Evolutionary conservation across 768 basidiomycete genomes (phyloP).

Genomic region (Porpolomopsis calyptriformis): DNA sequence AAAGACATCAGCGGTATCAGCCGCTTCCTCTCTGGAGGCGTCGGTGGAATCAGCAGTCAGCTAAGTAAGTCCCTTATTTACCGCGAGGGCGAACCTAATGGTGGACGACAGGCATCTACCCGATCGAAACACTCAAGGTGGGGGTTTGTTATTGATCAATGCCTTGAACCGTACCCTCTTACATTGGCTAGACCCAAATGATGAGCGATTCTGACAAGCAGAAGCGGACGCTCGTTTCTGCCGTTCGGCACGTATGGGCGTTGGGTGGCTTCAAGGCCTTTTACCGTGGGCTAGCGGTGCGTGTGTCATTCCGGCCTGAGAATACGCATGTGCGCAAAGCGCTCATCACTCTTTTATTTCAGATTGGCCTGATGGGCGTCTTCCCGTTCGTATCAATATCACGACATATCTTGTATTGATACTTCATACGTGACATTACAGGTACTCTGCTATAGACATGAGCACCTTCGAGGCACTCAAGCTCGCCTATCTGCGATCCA

Average conservation of each 20-base stretch:
- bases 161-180: slow-evolving; percentile 4
- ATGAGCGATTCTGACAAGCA: slow-evolving; percentile 74
- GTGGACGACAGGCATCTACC: slow-evolving; percentile 70
- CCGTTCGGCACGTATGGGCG: slow-evolving; percentile 65
- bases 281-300: slow-evolving; percentile 82
- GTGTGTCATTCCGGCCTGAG: slow-evolving; percentile 21
- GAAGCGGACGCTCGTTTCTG: slow-evolving; percentile 46
- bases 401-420: not conserved
- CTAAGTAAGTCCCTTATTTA: slow-evolving; percentile 45
- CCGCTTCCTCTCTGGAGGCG: slow-evolving; percentile 89
- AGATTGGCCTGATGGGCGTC: slow-evolving; percentile 93
- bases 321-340: not conserved
- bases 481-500: slow-evolving; percentile 77
- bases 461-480: slow-evolving; percentile 95
- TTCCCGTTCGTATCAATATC: slow-evolving; percentile 62
- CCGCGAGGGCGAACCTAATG: slow-evolving; percentile 10
- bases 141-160: slow-evolving; percentile 5
- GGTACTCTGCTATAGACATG: slow-evolving; percentile 94
- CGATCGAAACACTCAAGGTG: slow-evolving; percentile 92
- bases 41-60: slow-evolving; percentile 92
- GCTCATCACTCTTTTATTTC: slow-evolving; percentile 9
- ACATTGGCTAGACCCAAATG: slow-evolving; percentile 66
- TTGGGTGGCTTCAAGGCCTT: slow-evolving; percentile 75
- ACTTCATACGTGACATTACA: slow-evolving; percentile 16
- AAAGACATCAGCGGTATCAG: slow-evolving; percentile 84